Evolutionary conservation across 2,329 filamentous ascomycete species (phyloP).

Genomic region (Alternaria rosae): DNA sequence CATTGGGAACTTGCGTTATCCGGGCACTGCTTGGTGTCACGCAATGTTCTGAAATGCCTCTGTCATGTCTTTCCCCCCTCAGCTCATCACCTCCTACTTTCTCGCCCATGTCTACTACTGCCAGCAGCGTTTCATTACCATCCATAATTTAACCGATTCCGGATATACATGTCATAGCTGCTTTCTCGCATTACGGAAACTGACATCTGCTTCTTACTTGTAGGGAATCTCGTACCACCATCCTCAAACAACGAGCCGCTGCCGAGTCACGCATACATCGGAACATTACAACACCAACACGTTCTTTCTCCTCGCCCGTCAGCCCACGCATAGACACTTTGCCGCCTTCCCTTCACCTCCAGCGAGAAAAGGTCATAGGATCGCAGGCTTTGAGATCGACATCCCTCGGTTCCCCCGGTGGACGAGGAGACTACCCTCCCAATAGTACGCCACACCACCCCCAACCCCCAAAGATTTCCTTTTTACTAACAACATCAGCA

Average conservation of each 20-base stretch:
- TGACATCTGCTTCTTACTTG: not conserved
- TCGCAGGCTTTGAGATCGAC: not conserved
- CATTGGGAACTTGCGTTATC: conserved; percentile 5
- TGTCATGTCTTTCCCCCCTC: not conserved
- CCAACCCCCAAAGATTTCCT: not conserved
- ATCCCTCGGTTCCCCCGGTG: not conserved
- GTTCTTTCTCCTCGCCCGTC: not conserved
- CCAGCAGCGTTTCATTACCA: not conserved
- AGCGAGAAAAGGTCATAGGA: conserved; percentile 1
- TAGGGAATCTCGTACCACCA: not conserved
- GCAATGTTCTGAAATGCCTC: not conserved
- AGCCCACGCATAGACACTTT: not conserved
- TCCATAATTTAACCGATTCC: not conserved
- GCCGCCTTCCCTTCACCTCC: not conserved
- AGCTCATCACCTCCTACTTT: not conserved
- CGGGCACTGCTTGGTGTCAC: conserved; percentile 7
- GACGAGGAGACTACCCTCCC: conserved; percentile 15
- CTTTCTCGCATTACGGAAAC: not conserved
- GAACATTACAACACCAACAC: not conserved
- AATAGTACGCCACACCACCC: conserved; percentile 10
- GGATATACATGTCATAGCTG: not conserved
- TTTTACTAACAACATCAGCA: conserved; percentile 9
- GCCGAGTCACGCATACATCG: not conserved
- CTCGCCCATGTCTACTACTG: not conserved
- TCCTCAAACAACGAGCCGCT: not conserved